Conservation (phyloP, 2,329 filamentous ascomycete genomes). For the Clonostachys solani region DNA sequence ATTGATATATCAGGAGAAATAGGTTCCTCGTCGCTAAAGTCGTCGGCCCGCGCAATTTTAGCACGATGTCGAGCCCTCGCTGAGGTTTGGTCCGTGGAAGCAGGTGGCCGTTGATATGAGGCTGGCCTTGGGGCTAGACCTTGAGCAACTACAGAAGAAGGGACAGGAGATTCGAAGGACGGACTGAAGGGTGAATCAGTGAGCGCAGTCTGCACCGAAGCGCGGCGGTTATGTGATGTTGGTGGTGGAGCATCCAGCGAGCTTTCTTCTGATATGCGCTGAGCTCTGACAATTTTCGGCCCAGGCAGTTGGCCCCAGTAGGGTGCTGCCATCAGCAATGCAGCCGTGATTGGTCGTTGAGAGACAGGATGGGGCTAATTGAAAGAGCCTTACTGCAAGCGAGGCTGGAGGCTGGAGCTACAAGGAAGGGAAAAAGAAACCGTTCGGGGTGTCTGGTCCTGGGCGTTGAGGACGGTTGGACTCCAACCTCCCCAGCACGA, state of each 20-base stretch:
- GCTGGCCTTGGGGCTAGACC: constrained; percentile 56
- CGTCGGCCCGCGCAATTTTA: too few species aligned
- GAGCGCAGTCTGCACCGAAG: constrained; percentile 50
- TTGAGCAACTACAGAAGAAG: constrained; percentile 42
- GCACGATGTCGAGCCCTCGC: neutral
- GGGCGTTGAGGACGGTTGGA: too few species aligned
- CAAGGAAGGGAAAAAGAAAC: too few species aligned
- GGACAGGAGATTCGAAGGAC: constrained; percentile 45
- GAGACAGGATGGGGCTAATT: too few species aligned
- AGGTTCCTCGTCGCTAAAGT: constrained; percentile 6
- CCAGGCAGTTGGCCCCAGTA: constrained; percentile 58
- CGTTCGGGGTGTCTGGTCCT: too few species aligned
- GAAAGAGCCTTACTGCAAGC: too few species aligned
- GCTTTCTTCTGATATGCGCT: constrained; percentile 27
- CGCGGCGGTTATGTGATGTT: constrained; percentile 25
- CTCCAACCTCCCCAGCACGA: too few species aligned
- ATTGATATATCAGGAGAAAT: constrained; percentile 33
- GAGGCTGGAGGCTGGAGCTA: too few species aligned
- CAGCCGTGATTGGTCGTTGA: too few species aligned
- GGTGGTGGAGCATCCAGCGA: neutral
- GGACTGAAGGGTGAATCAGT: constrained; percentile 51
- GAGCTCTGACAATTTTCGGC: constrained; percentile 32
- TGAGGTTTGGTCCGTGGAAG: neutral
- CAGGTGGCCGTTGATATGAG: constrained; percentile 40
- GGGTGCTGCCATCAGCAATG: constrained; percentile 28